phyloP scores from a whole-genome alignment of 352 stramenopile species.

The Phytopythium oedochilum region DNA sequence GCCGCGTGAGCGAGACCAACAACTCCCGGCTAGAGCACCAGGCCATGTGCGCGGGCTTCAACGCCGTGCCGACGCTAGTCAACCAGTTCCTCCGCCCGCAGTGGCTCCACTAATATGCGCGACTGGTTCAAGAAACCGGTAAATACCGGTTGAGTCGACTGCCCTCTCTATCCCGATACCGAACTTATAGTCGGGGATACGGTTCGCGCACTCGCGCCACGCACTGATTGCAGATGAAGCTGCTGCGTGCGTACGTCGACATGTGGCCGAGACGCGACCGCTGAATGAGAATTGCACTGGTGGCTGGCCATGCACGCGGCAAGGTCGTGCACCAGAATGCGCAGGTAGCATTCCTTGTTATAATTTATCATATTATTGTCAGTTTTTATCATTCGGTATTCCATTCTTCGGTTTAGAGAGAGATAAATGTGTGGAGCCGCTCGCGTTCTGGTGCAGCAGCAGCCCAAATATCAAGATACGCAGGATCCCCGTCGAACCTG shows the following conservation, averaged over 20 bases:
- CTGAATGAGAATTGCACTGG: too few species aligned
- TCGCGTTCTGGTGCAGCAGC: not conserved
- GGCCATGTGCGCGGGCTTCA: constrained; percentile 17
- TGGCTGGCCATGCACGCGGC: too few species aligned
- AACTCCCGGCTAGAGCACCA: constrained; percentile 11
- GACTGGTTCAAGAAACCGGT: not conserved
- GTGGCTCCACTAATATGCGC: not conserved
- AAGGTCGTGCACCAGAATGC: not conserved
- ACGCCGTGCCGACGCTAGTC: constrained; percentile 20
- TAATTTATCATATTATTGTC: not conserved
- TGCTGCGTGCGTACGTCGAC: too few species aligned
- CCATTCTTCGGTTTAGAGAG: not conserved
- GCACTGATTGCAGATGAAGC: too few species aligned
- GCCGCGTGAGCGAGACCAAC: constrained; percentile 11
- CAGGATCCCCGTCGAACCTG: not conserved
- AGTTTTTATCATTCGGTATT: not conserved
- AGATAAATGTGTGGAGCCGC: not conserved
- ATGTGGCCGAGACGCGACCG: too few species aligned
- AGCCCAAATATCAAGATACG: not conserved
- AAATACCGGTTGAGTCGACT: not conserved
- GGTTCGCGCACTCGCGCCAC: not conserved
- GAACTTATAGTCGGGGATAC: not conserved
- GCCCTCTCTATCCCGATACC: not conserved
- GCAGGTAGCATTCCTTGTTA: not conserved
- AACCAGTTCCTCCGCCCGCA: constrained; percentile 23